These are phyloP conservation scores for Fusarium albosuccineum DNA, from an alignment of 2,329 filamentous ascomycete genomes.

Conservation along the genomic window DNA sequence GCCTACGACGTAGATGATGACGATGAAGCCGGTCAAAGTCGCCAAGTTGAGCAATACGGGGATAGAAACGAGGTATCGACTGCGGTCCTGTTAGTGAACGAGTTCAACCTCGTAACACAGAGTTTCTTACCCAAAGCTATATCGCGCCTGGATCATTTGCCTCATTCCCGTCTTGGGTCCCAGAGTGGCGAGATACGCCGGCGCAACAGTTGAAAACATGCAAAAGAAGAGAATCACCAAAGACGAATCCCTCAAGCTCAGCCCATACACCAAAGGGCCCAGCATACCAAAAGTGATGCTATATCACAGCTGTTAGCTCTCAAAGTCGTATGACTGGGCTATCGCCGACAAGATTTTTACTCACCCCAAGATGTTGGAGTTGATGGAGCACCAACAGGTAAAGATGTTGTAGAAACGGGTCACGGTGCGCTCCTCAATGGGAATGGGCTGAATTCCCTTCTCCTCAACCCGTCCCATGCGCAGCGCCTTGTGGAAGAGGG, in stretches of 20 bases:
- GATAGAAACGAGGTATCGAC: slow-evolving; percentile 69
- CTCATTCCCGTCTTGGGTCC: slow-evolving; percentile 74
- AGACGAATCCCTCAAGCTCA: slow-evolving; percentile 67
- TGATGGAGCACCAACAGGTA: slow-evolving; percentile 63
- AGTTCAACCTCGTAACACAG: not conserved
- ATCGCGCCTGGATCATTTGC: slow-evolving; percentile 75
- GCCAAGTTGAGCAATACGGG: slow-evolving; percentile 73
- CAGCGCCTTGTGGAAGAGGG: slow-evolving; percentile 50
- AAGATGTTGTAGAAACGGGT: slow-evolving; percentile 60
- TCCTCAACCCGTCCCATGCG: slow-evolving; percentile 58
- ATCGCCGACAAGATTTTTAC: slow-evolving; percentile 22
- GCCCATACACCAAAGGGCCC: slow-evolving; percentile 66
- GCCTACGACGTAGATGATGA: slow-evolving; percentile 72
- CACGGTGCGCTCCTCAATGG: slow-evolving; percentile 56
- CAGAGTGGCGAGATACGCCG: slow-evolving; percentile 69
- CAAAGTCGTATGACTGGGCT: not conserved
- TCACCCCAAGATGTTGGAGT: slow-evolving; percentile 61
- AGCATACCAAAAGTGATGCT: slow-evolving; percentile 75
- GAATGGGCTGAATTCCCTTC: slow-evolving; percentile 59
- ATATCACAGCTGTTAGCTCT: slow-evolving; percentile 12
- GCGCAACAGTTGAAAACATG: slow-evolving; percentile 64
- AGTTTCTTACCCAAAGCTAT: slow-evolving; percentile 66
- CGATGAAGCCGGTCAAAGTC: slow-evolving; percentile 72
- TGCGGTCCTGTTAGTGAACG: slow-evolving; percentile 31
- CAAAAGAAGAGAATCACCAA: slow-evolving; percentile 75